phyloP scores from a whole-genome alignment of 2,329 filamentous ascomycete species.

The Tetracladium maxilliforme region DNA sequence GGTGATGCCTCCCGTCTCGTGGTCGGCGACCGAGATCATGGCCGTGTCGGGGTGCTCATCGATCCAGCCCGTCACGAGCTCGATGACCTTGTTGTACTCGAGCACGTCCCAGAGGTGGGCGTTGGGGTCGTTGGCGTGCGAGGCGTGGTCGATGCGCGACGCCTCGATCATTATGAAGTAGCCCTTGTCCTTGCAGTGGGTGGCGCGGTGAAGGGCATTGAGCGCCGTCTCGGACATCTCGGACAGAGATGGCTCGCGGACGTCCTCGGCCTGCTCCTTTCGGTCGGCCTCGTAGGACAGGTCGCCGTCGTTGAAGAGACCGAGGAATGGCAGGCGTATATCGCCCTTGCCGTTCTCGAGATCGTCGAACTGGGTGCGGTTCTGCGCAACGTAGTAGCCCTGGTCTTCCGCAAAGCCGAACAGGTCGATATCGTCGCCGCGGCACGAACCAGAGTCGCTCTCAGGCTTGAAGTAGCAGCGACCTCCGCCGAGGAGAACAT shows the following conservation, averaged over 20 bases:
- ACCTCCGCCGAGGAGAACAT: conserved; percentile 86
- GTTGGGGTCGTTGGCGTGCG: conserved; percentile 70
- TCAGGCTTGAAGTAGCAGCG: conserved; percentile 89
- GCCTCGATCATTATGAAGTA: conserved; percentile 99
- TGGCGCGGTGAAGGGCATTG: conserved; percentile 65
- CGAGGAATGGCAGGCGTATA: conserved; percentile 67
- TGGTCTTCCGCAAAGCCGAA: conserved; percentile 58
- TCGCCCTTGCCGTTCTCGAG: conserved; percentile 46
- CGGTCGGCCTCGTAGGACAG: conserved; percentile 93
- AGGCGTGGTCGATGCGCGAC: conserved; percentile 89
- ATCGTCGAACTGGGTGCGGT: conserved; percentile 60
- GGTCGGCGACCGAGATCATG: conserved; percentile 82
- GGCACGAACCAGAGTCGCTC: conserved; percentile 64
- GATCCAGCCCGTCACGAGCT: conserved; percentile 49
- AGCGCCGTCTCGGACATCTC: conserved; percentile 85
- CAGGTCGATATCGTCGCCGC: conserved; percentile 64
- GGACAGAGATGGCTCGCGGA: conserved; percentile 60
- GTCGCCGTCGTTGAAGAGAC: conserved; percentile 68
- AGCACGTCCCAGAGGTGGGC: conserved; percentile 83
- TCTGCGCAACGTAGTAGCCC: conserved; percentile 67
- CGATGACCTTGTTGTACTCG: conserved; percentile 82
- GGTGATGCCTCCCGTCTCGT: conserved; percentile 64
- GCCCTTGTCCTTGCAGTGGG: conserved; percentile 70
- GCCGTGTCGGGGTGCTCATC: conserved; percentile 52
- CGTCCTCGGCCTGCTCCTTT: conserved; percentile 59